These are phyloP conservation scores for Diaporthe destruens DNA, from an alignment of 2,329 filamentous ascomycete genomes.

Conservation along the genomic window DNA sequence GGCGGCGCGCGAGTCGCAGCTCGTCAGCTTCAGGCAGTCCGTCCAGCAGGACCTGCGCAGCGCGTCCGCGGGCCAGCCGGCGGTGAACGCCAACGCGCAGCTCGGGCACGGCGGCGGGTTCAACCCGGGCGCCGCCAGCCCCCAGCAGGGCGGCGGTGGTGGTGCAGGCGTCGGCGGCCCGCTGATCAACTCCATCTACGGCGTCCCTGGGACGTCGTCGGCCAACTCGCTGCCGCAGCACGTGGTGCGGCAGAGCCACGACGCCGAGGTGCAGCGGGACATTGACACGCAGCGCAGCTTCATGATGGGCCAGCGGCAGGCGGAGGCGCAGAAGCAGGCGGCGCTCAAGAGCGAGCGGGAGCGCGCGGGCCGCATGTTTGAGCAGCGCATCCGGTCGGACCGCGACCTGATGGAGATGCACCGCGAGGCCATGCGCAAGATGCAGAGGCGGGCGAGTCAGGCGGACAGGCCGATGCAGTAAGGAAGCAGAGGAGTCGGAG, in stretches of 20 bases:
- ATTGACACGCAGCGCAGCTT: slow-evolving; percentile 67
- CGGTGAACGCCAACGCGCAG: slow-evolving; percentile 25
- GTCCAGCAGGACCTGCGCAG: slow-evolving; percentile 72
- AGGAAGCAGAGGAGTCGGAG: no score
- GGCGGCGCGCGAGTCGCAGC: slow-evolving; percentile 66
- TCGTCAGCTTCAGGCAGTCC: slow-evolving; percentile 76
- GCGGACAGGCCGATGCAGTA: slow-evolving; percentile 13
- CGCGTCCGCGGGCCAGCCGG: slow-evolving; percentile 48
- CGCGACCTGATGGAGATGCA: slow-evolving; percentile 82
- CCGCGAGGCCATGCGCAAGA: slow-evolving; percentile 80
- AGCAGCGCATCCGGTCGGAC: slow-evolving; percentile 78
- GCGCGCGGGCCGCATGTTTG: slow-evolving; percentile 72
- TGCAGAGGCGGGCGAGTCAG: slow-evolving; percentile 69
- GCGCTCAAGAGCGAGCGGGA: slow-evolving; percentile 69
- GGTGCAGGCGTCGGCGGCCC: slow-evolving; percentile 12
- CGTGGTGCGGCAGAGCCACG: slow-evolving; percentile 49
- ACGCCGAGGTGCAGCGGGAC: slow-evolving; percentile 58
- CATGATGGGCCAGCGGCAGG: slow-evolving; percentile 73
- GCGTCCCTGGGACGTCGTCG: slow-evolving; percentile 39
- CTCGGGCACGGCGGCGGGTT: slow-evolving; percentile 23
- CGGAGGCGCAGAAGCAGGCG: slow-evolving; percentile 71
- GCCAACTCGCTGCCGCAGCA: slow-evolving; percentile 42
- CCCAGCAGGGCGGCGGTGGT: no score
- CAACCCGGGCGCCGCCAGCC: slow-evolving; percentile 41
- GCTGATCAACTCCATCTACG: slow-evolving; percentile 41